Evolutionary conservation across 108 stramenopile species (phyloP).

Genomic region (Pseudonitzschia delicatissima): DNA sequence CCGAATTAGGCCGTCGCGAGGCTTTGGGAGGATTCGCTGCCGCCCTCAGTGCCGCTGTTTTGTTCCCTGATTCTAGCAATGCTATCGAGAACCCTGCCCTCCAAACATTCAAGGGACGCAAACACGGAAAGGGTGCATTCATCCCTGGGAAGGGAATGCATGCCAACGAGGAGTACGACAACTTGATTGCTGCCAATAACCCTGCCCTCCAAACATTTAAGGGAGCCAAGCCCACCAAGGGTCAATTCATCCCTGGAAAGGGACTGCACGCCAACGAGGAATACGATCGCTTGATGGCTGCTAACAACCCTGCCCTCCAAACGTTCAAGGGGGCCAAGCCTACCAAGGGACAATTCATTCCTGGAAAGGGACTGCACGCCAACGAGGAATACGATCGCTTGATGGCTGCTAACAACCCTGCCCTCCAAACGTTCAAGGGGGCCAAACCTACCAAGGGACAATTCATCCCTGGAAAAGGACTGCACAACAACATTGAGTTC

Average conservation of each 20-base stretch:
- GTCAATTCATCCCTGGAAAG: slow-evolving; percentile 50
- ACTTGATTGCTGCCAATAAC: slow-evolving; percentile 39
- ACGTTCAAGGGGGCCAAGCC: slow-evolving; percentile 40
- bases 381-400: slow-evolving; percentile 32
- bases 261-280: slow-evolving; percentile 36
- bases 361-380: slow-evolving; percentile 19
- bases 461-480: slow-evolving; percentile 54
- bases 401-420: slow-evolving; percentile 42
- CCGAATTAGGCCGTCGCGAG: slow-evolving; percentile 25
- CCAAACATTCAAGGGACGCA: slow-evolving; percentile 38
- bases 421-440: slow-evolving; percentile 44
- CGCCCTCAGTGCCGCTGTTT: slow-evolving; percentile 15
- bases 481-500: slow-evolving; percentile 34
- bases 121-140: slow-evolving; percentile 30
- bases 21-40: slow-evolving; percentile 23
- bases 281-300: slow-evolving; percentile 39
- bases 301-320: slow-evolving; percentile 40
- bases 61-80: slow-evolving; percentile 11
- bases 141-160: slow-evolving; percentile 55
- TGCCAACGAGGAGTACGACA: slow-evolving; percentile 24
- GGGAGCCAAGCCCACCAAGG: slow-evolving; percentile 30
- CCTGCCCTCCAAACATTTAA: slow-evolving; percentile 49
- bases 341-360: slow-evolving; percentile 42
- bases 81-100: slow-evolving; percentile 45
- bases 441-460: slow-evolving; percentile 27